Percentiles rank a stretch among this genome's conserved stretches.
Evolutionary conservation across 139 green algal genomes (phyloP).

Genomic region (Asterochloris erici): DNA sequence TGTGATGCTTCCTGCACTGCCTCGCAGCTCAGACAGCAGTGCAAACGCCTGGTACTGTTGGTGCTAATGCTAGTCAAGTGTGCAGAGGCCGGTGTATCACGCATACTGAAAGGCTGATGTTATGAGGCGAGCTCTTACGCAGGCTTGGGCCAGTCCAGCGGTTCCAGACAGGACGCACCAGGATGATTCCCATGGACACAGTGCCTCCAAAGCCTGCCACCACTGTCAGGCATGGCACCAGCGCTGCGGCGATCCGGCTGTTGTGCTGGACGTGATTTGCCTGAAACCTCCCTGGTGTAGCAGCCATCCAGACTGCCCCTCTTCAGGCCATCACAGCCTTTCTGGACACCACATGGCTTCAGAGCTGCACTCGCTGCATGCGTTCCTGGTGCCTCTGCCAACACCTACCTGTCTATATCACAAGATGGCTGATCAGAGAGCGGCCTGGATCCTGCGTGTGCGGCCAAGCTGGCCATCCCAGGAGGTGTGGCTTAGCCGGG

Average conservation of each 20-base stretch:
- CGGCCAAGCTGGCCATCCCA: too few relatives aligned
- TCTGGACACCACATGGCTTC: too few relatives aligned
- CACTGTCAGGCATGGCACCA: conserved; percentile 76
- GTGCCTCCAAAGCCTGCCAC: conserved; percentile 66
- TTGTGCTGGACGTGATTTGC: conserved; percentile 63
- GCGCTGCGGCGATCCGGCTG: conserved; percentile 38
- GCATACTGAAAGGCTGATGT: not conserved
- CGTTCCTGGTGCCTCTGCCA: too few relatives aligned
- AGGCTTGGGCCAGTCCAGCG: not conserved
- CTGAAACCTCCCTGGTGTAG: conserved; percentile 24
- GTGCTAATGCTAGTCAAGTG: not conserved
- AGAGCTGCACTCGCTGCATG: too few relatives aligned
- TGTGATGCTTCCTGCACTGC: not conserved
- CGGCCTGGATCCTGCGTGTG: too few relatives aligned
- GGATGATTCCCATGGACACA: conserved; percentile 49
- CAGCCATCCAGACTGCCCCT: too few relatives aligned
- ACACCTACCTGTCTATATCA: too few relatives aligned
- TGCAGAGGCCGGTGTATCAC: not conserved
- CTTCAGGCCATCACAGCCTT: too few relatives aligned
- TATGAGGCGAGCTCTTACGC: not conserved
- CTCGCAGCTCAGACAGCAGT: not conserved
- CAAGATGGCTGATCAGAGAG: too few relatives aligned
- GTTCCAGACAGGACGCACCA: conserved; percentile 35
- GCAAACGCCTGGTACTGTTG: not conserved
- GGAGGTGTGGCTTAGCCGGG: too few relatives aligned